A percentile compares a stretch with the other conserved stretches of the same genome.
Evolutionary conservation across 352 stramenopile species (phyloP).

Genomic region (Globisporangium splendens): DNA sequence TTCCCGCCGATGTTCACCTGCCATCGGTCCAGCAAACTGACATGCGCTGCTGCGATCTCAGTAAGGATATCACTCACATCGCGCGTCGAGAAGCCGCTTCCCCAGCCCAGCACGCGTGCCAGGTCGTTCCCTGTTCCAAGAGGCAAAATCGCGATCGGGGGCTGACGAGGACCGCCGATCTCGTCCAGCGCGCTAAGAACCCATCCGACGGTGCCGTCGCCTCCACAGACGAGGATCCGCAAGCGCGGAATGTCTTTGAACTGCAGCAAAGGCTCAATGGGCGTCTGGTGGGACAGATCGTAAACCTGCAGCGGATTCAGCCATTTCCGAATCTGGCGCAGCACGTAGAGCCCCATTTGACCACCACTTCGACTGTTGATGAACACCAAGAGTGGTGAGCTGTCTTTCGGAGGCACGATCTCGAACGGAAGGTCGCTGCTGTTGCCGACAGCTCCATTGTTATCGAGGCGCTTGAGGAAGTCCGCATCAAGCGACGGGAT

Average conservation of each 20-base stretch:
- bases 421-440: conserved; percentile 48
- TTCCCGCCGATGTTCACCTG: conserved; percentile 64
- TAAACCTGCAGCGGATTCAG: conserved; percentile 96
- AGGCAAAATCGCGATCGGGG: conserved; percentile 93
- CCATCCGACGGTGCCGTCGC: conserved; percentile 94
- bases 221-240: conserved; percentile 93
- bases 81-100: conserved; percentile 85
- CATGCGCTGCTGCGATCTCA: conserved; percentile 68
- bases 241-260: conserved; percentile 88
- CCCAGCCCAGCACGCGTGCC: conserved; percentile 91
- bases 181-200: conserved; percentile 80
- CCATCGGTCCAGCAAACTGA: conserved; percentile 77
- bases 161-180: conserved; percentile 56
- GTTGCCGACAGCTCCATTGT: neutral
- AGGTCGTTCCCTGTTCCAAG: conserved; percentile 96
- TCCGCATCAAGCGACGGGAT: conserved; percentile 8
- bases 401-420: conserved; percentile 42
- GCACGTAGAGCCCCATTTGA: conserved; percentile 91
- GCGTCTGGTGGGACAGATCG: conserved; percentile 91
- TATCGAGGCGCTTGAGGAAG: neutral
- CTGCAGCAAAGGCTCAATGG: conserved; percentile 86
- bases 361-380: conserved; percentile 94
- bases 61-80: conserved; percentile 64
- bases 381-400: conserved; percentile 85
- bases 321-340: conserved; percentile 89